These are phyloP conservation scores for Plasmodium malariae DNA, from an alignment of 169 alveolate genomes.

Conservation along the genomic window DNA sequence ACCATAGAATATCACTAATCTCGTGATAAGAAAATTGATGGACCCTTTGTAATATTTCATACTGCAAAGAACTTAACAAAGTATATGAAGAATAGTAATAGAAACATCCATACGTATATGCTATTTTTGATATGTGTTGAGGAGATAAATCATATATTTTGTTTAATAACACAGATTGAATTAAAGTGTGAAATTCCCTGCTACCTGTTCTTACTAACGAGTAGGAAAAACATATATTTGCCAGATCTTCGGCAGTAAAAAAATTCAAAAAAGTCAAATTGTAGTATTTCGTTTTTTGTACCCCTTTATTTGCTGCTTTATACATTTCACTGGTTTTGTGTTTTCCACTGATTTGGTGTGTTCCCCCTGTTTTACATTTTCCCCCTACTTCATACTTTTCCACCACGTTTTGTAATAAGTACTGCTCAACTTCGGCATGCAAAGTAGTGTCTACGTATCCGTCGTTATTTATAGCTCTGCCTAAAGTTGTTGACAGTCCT, in stretches of 20 bases:
- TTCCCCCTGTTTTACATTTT: no score
- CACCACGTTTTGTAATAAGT: constrained; percentile 1
- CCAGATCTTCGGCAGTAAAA: constrained; percentile 53
- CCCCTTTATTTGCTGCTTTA: neutral
- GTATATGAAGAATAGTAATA: constrained; percentile 58
- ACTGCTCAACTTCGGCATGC: constrained; percentile 41
- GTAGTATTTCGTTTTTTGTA: neutral
- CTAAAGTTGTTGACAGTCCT: constrained; percentile 63
- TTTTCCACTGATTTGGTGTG: no score
- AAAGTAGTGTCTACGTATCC: constrained; percentile 21
- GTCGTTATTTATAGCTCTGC: constrained; percentile 29
- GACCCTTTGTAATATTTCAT: constrained; percentile 71
- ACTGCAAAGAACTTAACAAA: constrained; percentile 47
- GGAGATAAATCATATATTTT: constrained; percentile 56
- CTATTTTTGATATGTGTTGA: constrained; percentile 63
- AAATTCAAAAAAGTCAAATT: constrained; percentile 15
- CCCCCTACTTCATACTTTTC: neutral
- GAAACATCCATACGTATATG: constrained; percentile 58
- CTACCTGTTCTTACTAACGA: constrained; percentile 60
- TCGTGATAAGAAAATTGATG: constrained; percentile 59
- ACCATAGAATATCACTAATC: constrained; percentile 68
- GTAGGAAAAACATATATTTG: constrained; percentile 61
- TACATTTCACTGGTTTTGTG: neutral
- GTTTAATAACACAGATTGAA: constrained; percentile 52
- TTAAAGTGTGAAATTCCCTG: constrained; percentile 49